A percentile compares a stretch with the other conserved stretches of the same genome.
These are phyloP conservation scores for Ananas comosus DNA, from an alignment of 176 grass and related monocot species.

Conservation along the genomic window DNA sequence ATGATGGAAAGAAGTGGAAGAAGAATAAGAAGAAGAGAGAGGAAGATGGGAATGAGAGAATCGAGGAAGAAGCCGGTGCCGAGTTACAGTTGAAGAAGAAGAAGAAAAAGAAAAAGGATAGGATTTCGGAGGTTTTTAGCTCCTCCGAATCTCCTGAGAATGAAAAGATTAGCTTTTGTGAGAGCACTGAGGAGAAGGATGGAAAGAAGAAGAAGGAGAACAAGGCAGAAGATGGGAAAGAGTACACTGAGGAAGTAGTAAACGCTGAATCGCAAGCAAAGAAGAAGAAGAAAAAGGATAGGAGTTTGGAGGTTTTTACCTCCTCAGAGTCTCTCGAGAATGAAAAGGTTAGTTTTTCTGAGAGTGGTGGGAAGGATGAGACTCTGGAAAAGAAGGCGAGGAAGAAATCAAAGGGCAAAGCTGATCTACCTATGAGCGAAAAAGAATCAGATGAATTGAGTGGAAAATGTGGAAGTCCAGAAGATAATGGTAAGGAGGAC, in stretches of 20 bases:
- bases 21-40: conserved; percentile 1
- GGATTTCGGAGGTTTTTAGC: too few species aligned
- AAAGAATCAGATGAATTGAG: not conserved
- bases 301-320: too few species aligned
- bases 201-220: not conserved
- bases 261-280: not conserved
- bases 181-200: too few species aligned
- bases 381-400: too few species aligned
- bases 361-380: too few species aligned
- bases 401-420: too few species aligned
- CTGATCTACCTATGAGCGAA: too few species aligned
- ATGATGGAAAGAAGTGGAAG: conserved; percentile 3
- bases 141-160: too few species aligned
- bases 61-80: not conserved
- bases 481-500: conserved; percentile 12
- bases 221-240: not conserved
- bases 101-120: not conserved
- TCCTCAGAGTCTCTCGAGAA: too few species aligned
- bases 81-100: not conserved
- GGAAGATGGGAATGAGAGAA: not conserved
- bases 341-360: too few species aligned
- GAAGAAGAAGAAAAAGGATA: not conserved
- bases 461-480: not conserved
- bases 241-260: not conserved
- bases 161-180: too few species aligned